Evolutionary conservation across 495 filamentous ascomycete species (phyloP).

Genomic region (Xylaria grammica): DNA sequence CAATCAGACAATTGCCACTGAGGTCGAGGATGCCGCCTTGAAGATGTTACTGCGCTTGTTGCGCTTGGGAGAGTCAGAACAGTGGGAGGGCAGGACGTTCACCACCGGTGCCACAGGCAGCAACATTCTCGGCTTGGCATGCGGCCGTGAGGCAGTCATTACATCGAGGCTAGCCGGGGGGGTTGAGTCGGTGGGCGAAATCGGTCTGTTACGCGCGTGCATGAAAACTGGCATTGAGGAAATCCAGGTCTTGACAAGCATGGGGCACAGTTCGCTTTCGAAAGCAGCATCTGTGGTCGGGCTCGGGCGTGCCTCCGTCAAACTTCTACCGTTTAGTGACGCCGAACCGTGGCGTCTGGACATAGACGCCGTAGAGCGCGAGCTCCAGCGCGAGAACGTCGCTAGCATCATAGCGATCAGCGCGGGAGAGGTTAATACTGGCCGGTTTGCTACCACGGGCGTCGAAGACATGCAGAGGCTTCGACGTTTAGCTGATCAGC

Average conservation of each 20-base stretch:
- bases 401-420: slow-evolving; percentile 80
- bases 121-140: slow-evolving; percentile 83
- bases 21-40: slow-evolving; percentile 75
- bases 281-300: slow-evolving; percentile 86
- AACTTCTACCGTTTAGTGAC: slow-evolving; percentile 56
- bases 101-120: slow-evolving; percentile 89
- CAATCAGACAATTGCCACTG: slow-evolving; percentile 71
- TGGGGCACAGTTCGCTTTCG: slow-evolving; percentile 79
- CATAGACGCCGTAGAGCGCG: slow-evolving; percentile 57
- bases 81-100: slow-evolving; percentile 70
- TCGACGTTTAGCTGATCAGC: slow-evolving; percentile 70
- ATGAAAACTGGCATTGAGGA: slow-evolving; percentile 63
- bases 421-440: slow-evolving; percentile 90
- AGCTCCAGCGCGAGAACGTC: slow-evolving; percentile 53
- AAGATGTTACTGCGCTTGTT: slow-evolving; percentile 72
- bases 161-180: slow-evolving; percentile 40
- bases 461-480: slow-evolving; percentile 65
- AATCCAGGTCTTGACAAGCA: slow-evolving; percentile 77
- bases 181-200: slow-evolving; percentile 61
- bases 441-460: slow-evolving; percentile 72
- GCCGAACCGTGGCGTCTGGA: slow-evolving; percentile 71
- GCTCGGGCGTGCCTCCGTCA: slow-evolving; percentile 72
- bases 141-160: slow-evolving; percentile 72
- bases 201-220: slow-evolving; percentile 72
- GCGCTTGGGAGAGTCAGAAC: slow-evolving; percentile 50